A percentile compares a stretch with the other conserved stretches of the same genome.
Conservation (phyloP, 805 yeast genomes). For the Starmerella riodocensis region DNA sequence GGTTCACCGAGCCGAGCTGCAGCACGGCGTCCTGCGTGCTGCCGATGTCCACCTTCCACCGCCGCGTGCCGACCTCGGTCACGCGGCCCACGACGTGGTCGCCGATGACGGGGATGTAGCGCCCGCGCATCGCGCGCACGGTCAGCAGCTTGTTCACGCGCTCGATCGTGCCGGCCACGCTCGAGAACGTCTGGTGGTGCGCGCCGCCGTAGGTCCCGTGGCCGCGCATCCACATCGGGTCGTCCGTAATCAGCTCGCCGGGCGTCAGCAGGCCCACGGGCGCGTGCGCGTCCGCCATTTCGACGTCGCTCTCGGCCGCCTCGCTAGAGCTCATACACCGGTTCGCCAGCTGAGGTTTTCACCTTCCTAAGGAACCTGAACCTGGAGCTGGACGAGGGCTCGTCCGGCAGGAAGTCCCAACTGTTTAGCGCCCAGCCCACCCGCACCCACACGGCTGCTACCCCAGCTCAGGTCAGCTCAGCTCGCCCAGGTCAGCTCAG, state of each 20-base stretch:
- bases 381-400: too few species aligned
- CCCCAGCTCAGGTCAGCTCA: too few species aligned
- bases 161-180: constrained; percentile 83
- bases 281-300: constrained; percentile 8
- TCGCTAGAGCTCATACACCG: too few species aligned
- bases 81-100: constrained; percentile 91
- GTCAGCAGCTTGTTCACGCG: constrained; percentile 76
- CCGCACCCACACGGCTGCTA: too few species aligned
- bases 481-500: too few species aligned
- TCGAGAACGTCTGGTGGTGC: constrained; percentile 62
- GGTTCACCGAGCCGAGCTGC: constrained; percentile 87
- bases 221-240: constrained; percentile 96
- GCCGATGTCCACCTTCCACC: constrained; percentile 97
- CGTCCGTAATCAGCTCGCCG: constrained; percentile 91
- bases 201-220: constrained; percentile 76
- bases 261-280: constrained; percentile 59
- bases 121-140: constrained; percentile 73
- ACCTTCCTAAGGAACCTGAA: too few species aligned
- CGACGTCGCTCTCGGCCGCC: too few species aligned
- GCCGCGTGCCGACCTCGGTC: constrained; percentile 80
- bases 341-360: too few species aligned
- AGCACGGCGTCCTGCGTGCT: constrained; percentile 85
- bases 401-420: too few species aligned
- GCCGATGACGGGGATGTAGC: constrained; percentile 89
- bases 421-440: too few species aligned